Base-by-base conservation (phyloP, 345 rosid species). In the Gossypium arboreum region DNA sequence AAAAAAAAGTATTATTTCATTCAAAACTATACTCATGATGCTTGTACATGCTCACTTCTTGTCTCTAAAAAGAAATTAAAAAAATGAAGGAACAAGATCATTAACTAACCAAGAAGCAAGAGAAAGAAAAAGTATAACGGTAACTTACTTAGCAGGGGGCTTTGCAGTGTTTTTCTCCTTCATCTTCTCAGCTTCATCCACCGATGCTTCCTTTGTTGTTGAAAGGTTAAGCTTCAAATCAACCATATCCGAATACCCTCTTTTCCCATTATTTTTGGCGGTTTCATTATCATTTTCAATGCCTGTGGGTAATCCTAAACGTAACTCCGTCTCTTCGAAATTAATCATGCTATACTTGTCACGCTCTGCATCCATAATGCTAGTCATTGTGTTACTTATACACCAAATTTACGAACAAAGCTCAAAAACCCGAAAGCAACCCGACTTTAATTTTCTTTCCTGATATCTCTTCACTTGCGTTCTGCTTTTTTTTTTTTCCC, bases 281-380 rank as follows among this genome's bases (percentile, higher is more conserved):
- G 48, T 50, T 62, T 80, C 84, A 12, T 75, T 75, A 2, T 78
- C 83, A 9, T 71, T 75, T 24, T 51, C 81, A 18, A 60, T 79
- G 9, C 82, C 88, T n/a, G 90, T 86, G 1, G 96, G 88, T 7
- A 89, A 71, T 44, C 97, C 98, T 29, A 94, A 71, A 39, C 97
- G 85, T 27, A 94, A 76, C 84, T 94, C 98, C 54, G 98, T 94
- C 81, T 90, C 97, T 75, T 89, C 97, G 22, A 92, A 94, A 71
- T 94, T 86, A 51, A 94, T 94, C 82, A 82, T 88, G 24, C 60
- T 77, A 45, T 79, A 80, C 25, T 61, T 81, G 13, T 56, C 83
- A 1, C 22, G 11, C 44, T 67, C 78, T n/a, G 72, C 51, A 0
- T 41, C 80, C 81, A 71, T 73, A 61, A 73, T 4, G 70, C 81